Base-by-base conservation (phyloP, 768 basidiomycete species). In the Chalciporus chontae region DNA sequence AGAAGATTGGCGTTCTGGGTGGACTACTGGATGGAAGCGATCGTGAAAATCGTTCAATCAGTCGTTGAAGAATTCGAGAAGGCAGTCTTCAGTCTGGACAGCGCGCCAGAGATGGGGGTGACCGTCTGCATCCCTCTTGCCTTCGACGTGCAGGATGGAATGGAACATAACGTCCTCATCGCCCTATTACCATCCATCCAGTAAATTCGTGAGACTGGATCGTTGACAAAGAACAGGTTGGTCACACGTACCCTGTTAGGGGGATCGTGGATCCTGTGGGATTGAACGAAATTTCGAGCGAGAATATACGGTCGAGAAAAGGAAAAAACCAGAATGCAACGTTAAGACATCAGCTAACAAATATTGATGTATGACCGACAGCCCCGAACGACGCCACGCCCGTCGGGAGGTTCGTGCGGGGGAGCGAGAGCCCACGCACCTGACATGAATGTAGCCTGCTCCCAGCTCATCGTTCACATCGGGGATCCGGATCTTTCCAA, bases 401-500 rank as follows among this genome's bases (percentile, higher is more conserved):
- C 13, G 29, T 15, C 34, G 43, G 9, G 34, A 8, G 46, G 40
- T 29, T 29, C 37, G 45, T 45, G 37, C 31, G 36, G 51, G 27
- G 27, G 24, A 18, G 34, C 29, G 36, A 47, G 39, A 18, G 48
- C 9, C 36, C 43, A 66, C 74, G 57, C 57, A 87, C 86, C 85
- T 78, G 61, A 89, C 78, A 55, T 90, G 86, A 46, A 89, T 58
- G 59, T 76, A 87, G 10, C 87, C 87, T 57, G 74, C 73, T 24
- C 87, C 85, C 26, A 57, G 17, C 58, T 79, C 70, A 59, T 87
- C 86, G 7, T 78, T 71, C 46, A 88, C 70, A 18, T 78, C 84
- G 8, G 85, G 84, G 40, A 90, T 74, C 57, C 77, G 78, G 64
- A 90, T 78, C 74, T 90, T 89, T 23, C 89, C 87, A 10, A 91